These are phyloP conservation scores for Paecilomyces niveus DNA, from an alignment of 2,329 filamentous ascomycete species.

Conservation along the genomic window DNA sequence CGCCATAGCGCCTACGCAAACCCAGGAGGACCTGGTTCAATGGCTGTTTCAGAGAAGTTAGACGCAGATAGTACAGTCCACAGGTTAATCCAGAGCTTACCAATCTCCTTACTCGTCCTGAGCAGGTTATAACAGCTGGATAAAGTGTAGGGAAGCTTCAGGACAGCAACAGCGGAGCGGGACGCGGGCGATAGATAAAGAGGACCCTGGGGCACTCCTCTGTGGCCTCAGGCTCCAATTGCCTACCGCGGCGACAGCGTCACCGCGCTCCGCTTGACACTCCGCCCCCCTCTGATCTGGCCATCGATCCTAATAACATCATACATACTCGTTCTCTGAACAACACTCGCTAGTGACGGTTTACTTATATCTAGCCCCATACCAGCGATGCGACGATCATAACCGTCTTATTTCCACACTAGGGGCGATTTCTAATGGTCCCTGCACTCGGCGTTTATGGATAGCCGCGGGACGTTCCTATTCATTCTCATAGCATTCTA, in stretches of 20 bases:
- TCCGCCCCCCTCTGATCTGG: not conserved
- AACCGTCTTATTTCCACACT: conserved; percentile 6
- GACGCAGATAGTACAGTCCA: not conserved
- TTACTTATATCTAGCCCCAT: conserved; percentile 2
- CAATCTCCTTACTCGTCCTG: not conserved
- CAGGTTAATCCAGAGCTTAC: not conserved
- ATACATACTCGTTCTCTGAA: conserved; percentile 1
- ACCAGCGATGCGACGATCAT: conserved; percentile 20
- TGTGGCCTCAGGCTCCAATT: conserved; percentile 15
- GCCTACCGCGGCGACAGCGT: not conserved
- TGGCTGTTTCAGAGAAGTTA: not conserved
- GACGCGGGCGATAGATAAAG: conserved; percentile 6
- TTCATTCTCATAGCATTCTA: conserved; percentile 47
- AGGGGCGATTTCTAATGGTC: conserved; percentile 1
- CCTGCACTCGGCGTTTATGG: conserved; percentile 29
- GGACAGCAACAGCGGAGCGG: not conserved
- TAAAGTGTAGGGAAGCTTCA: not conserved
- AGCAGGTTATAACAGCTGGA: not conserved
- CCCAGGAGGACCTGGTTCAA: not conserved
- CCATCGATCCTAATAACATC: not conserved
- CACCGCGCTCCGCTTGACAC: not conserved
- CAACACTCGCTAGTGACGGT: not conserved
- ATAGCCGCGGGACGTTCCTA: conserved; percentile 42
- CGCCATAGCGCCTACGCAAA: conserved; percentile 42
- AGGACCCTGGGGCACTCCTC: conserved; percentile 2